Evolutionary conservation across 257 asterid genomes (phyloP), one percentile per base, ranked within the genome.

Genomic region (Capsicum chinense): DNA sequence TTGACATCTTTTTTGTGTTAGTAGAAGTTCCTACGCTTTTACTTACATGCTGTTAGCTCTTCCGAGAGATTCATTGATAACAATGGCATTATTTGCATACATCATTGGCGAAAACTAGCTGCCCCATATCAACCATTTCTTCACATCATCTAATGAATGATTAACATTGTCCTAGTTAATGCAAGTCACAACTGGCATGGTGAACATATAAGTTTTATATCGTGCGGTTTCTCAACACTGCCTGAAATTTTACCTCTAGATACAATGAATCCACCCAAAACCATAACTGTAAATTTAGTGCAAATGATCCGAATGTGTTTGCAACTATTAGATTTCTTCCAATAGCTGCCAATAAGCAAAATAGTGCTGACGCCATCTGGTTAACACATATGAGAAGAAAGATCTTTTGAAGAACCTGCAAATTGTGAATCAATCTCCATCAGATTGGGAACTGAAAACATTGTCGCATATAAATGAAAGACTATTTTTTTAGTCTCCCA

Each of bases 111-210:
- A 87, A 12, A 87, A 14, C 88, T 86, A 85, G 84, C 62, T 85
- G 76, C 86, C 86, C 90, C 88, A 85, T 37, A 83, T 47, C 88
- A 85, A 87, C 88, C 86, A 85, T 35, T 73, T 67, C 81, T 79
- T 79, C 54, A 85, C 68, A 52, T 85, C 81, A 21, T 85, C 86
- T 84, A 62, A 54, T 19, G 59, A 16, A 83, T 7, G 16, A 44
- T 57, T 8, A 63, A 67, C 74, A 79, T 13, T 67, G 12, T 56
- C 62, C 44, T 35, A n/a, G 35, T 80, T 37, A 57, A 37, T 19
- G 8, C 64, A n/a, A 14, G 44, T 16, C 16, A 48, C 17, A 85
- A 64, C 39, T 12, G 62, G 13, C 21, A 35, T 15, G 26, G 54
- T 37, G 56, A 58, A 35, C 47, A 47, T 44, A 6, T 81, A 63